Evolutionary conservation across 352 stramenopile genomes (phyloP), one percentile per base, ranked within the genome.

Genomic region (Globisporangium radiosum): DNA sequence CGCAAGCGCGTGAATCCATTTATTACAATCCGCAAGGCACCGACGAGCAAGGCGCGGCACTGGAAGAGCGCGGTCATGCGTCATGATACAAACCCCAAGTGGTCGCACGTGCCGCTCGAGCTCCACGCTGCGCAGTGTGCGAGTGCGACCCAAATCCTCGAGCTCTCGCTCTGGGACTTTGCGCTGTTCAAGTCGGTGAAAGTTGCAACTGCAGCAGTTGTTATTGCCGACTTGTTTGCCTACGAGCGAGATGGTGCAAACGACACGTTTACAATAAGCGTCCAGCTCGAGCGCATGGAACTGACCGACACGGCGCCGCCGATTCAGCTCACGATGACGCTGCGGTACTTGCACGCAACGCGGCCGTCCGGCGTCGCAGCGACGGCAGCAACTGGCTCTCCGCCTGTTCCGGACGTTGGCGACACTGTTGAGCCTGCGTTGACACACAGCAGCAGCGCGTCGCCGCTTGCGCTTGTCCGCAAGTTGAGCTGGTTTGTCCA

Each of bases 111-210:
- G 14, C 69, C 72, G 0, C 51, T 88, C 9, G 68, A 68, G 19
- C 66, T 83, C 44, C 71, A 73, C 25, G 25, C 25, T 33, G 25
- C 25, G 25, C 25, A 33, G 25, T 33, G 25, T 33, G 25, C 25
- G 25, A 33, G 25, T 33, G 25, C 25, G 25, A 33, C 25, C 25
- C 25, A 33, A 14, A 14, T 84, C 8, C 54, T 82, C 38, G 75
- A 87, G 63, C 71, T 87, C n/a, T 76, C 72, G 63, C 66, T 90
- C 4, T 90, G 75, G 75, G 80, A 90, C 65, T 70, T 88, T 56
- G 63, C 66, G 3, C 72, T 90, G 52, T 85, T 90, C 55, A 78
- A 70, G 14, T 80, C 77, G 5, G 62, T 81, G 5, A 85, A 83
- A 40, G 76, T 90, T 17, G 80, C 80, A 17, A 70, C 70, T 5